Evolutionary conservation across 2,329 filamentous ascomycete genomes (phyloP), one percentile per base, ranked within the genome.

Genomic region (Paracoccidioides brasiliensis): DNA sequence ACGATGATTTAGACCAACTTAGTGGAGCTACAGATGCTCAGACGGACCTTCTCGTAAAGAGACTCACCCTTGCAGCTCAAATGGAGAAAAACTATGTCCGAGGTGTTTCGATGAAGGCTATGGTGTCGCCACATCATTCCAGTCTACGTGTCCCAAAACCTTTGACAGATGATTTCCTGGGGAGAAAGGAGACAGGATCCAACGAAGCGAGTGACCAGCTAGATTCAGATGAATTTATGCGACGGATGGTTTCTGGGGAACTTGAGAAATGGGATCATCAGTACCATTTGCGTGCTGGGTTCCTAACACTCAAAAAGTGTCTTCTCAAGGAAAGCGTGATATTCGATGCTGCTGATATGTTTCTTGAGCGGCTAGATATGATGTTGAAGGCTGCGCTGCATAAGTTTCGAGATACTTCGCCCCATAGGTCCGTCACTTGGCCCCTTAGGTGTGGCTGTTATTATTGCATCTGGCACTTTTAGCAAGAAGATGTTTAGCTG

Each of bases 11-110:
- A 7, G 43, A 53, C 15, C 22, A 35, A 15, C 38, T 56, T 41
- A 56, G 55, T 46, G 55, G 38, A 14, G 22, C 22, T 30, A 56
- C 49, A 30, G 55, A 50, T 10, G 49, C 55, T 10, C 55, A 56
- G 44, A 56, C 32, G 28, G 55, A 53, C 15, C 38, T 53, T 32
- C 41, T 56, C 4, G 30, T 56, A 15, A 30, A 37, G 7, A 56
- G 50, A 33, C 41, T 56, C 10, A 41, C 22, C 7, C 49, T 40
- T 12, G 41, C 30, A 4, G 48, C 43, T 4, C 43, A 38, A 50
- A 32, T 45, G 8, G 43, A 45, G 35, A 44, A 50, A 5, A 45
- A 54, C 8, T n/a, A 35, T 15, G 2, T 54, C 12, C 30, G 15
- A 38, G 30, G n/a, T 35, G 8, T 12, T 12, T 28, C 15, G 10